Base-by-base conservation (phyloP, 2,329 filamentous ascomycete genomes). In the Xylariales sp. region DNA sequence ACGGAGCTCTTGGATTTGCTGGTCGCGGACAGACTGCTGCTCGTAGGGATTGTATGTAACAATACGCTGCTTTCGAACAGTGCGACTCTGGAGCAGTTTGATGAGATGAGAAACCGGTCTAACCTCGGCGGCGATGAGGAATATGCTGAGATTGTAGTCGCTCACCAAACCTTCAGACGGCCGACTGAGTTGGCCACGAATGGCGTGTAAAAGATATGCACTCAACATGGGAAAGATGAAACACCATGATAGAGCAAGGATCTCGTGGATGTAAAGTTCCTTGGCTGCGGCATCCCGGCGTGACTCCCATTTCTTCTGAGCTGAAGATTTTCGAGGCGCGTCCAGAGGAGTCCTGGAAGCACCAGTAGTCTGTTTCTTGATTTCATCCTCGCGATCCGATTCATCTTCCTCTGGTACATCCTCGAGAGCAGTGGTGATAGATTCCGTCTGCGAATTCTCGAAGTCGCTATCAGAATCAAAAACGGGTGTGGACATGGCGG, bases 141-240 rank as follows among this genome's bases (percentile, higher is more conserved):
- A 97, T 37, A 97, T 87, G 11, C 84, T 89, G 38, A 97, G 71
- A 59, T 96, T 96, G 64, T 91, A 94, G 60, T 95, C 87, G 5
- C 88, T 95, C 6, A 97, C 83, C 10, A 97, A 69, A 2, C 87
- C 87, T 57, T 94, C 89, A 0, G 88, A 89, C 0, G 86, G 87
- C 2, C 86, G 75, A 17, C 85, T 90, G 14, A 97, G 76, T 51
- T 91, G 88, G 7, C 74, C 76, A 35, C 91, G 80, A 41, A 96
- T 85, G 15, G 78, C 69, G 56, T 96, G 90, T 10, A 97, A 70
- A 27, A 96, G 67, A 62, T 85, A 93, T 19, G 90, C 86, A n/a
- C 87, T 86, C 4, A 88, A 56, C 0, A 88, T 54, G 1, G 91
- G 91, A 20, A 86, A 83, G 19, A 84, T 43, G 52, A 96, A 94